phyloP scores from a whole-genome alignment of 163 green algal species.

The Chloromonas sp. region DNA sequence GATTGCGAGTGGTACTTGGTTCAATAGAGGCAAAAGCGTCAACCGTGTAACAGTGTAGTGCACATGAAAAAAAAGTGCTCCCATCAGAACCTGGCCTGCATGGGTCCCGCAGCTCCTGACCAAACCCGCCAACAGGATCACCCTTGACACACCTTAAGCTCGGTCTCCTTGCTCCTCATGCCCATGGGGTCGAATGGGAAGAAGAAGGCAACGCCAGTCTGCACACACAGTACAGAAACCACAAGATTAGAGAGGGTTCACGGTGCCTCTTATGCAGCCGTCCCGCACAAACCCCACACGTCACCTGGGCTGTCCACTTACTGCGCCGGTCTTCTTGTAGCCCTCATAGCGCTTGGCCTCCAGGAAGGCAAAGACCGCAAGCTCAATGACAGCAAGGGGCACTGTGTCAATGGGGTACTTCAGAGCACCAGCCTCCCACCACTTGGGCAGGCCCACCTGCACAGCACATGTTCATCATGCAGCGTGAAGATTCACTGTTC shows the following conservation, averaged over 20 bases:
- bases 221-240: neutral
- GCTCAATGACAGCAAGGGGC: constrained; percentile 56
- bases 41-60: too few relatives aligned
- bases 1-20: too few relatives aligned
- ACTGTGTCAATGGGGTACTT: constrained; percentile 51
- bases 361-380: constrained; percentile 64
- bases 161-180: constrained; percentile 64
- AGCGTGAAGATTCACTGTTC: too few relatives aligned
- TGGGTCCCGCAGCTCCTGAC: too few relatives aligned
- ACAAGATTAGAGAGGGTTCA: too few relatives aligned
- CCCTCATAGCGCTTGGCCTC: constrained; percentile 74
- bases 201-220: constrained; percentile 52
- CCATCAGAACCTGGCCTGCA: too few relatives aligned
- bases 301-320: constrained; percentile 12
- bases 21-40: too few relatives aligned
- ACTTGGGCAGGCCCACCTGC: constrained; percentile 59
- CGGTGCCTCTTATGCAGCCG: too few relatives aligned
- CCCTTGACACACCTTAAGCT: constrained; percentile 69
- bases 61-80: too few relatives aligned
- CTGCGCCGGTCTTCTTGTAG: constrained; percentile 80
- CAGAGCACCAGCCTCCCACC: constrained; percentile 72
- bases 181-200: constrained; percentile 76
- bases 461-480: neutral
- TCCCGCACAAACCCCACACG: too few relatives aligned
- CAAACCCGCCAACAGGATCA: too few relatives aligned